phyloP scores from a whole-genome alignment of 2,329 filamentous ascomycete species.

The Grosmannia huntii region DNA sequence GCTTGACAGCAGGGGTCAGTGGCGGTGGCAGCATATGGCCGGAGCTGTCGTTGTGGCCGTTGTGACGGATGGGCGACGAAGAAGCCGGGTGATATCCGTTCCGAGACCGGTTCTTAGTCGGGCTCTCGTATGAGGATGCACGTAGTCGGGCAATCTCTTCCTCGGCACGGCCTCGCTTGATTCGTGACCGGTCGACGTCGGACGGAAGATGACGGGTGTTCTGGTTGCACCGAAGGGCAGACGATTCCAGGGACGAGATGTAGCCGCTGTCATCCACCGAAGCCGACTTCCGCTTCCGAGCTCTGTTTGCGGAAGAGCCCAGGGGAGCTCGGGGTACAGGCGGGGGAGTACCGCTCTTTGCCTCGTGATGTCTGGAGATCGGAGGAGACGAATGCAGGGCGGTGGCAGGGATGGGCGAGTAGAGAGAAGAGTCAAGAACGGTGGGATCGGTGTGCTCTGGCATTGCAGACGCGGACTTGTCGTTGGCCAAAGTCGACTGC shows the following conservation, averaged over 20 bases:
- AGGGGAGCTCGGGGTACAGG: conserved; percentile 44
- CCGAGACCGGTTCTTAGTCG: conserved; percentile 53
- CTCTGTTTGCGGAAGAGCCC: conserved; percentile 42
- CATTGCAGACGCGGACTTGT: conserved; percentile 24
- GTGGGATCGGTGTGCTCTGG: conserved; percentile 1
- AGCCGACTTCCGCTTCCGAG: conserved; percentile 63
- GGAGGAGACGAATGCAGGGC: conserved; percentile 87
- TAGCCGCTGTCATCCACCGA: conserved; percentile 90
- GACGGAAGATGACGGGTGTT: conserved; percentile 56
- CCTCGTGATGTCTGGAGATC: conserved; percentile 45
- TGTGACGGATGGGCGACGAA: conserved; percentile 54
- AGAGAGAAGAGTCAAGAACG: conserved; percentile 37
- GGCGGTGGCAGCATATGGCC: conserved; percentile 52
- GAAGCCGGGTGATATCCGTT: conserved; percentile 40
- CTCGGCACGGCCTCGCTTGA: conserved; percentile 84
- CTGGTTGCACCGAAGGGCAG: conserved; percentile 60
- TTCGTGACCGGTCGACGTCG: conserved; percentile 59
- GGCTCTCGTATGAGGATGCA: conserved; percentile 86
- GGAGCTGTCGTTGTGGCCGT: conserved; percentile 27
- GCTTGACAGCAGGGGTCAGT: conserved; percentile 71
- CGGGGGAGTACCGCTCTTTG: conserved; percentile 63
- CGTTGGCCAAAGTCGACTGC: conserved; percentile 19
- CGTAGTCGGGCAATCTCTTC: conserved; percentile 90
- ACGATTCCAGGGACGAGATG: conserved; percentile 91
- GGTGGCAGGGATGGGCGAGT: conserved; percentile 55